A percentile compares a stretch with the other conserved stretches of the same genome.
Evolutionary conservation across 2,329 filamentous ascomycete species (phyloP).

Genomic region (Fusarium sp.): DNA sequence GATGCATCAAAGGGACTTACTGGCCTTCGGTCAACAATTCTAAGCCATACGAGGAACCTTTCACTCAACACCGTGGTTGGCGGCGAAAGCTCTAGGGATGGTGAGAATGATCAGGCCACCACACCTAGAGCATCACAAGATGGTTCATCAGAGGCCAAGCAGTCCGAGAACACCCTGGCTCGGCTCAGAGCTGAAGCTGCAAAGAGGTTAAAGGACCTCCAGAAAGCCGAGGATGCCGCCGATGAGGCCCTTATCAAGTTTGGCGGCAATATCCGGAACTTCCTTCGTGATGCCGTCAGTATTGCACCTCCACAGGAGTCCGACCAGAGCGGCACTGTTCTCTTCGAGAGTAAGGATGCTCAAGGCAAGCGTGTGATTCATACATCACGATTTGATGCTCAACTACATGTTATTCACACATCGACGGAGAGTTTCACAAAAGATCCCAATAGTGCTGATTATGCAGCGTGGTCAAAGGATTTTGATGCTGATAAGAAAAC

Average conservation of each 20-base stretch:
- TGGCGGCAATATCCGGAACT: conserved; percentile 88
- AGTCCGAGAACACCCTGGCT: conserved; percentile 75
- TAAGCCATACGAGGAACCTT: conserved; percentile 78
- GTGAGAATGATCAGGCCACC: conserved; percentile 55
- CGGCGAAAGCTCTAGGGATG: conserved; percentile 46
- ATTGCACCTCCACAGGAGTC: conserved; percentile 78
- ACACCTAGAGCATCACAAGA: conserved; percentile 58
- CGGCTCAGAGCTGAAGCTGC: conserved; percentile 81
- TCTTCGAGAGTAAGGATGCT: conserved; percentile 95
- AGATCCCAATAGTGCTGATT: conserved; percentile 82
- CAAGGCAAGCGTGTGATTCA: conserved; percentile 94
- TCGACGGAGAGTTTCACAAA: conserved; percentile 82
- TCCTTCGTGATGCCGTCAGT: conserved; percentile 88
- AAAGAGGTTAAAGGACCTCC: conserved; percentile 87
- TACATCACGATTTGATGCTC: conserved; percentile 92
- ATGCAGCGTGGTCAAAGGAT: conserved; percentile 73
- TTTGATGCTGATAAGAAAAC: conserved; percentile 90
- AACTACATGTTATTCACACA: conserved; percentile 94
- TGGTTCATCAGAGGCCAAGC: conserved; percentile 55
- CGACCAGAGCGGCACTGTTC: conserved; percentile 68
- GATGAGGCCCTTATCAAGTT: conserved; percentile 95
- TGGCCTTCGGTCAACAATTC: conserved; percentile 73
- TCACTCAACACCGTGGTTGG: conserved; percentile 65
- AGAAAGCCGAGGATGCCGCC: conserved; percentile 92
- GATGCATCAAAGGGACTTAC: conserved; percentile 86